Base-by-base conservation (phyloP, 2,329 filamentous ascomycete genomes). In the Gremmenia infestans region DNA sequence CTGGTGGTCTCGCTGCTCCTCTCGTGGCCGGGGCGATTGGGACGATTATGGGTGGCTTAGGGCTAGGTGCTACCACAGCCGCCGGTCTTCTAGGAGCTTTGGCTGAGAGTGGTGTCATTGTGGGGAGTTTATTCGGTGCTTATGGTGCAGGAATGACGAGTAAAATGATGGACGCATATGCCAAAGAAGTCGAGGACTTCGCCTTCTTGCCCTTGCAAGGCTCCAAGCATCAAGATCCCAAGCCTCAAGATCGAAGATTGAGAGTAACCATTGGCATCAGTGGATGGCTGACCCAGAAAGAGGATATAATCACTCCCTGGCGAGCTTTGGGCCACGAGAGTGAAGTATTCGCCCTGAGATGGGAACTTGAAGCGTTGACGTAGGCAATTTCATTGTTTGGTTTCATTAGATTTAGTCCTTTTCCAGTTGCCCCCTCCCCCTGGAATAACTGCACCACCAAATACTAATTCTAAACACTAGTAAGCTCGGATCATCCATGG, bases 111-210 rank as follows among this genome's bases (percentile, higher is more conserved):
- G 83, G 86, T 5, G 81, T 94, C 15, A 77, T 91, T 43, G 87
- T 96, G 32, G 93, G 92, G 15, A 84, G 88, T 39, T 75, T 97
- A 40, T 97, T 97, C 67, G 94, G 94, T 8, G 89, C 94, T n/a
- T 96, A 95, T 68, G 89, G 89, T 45, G 85, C 87, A 1, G 83
- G 86, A 37, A 92, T 96, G 79, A 89, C 88, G 0, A 84, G 86
- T 52, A 87, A 91, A 70, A 90, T 92, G 78, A 88, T 97, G 79
- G 90, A 96, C 61, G 79, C 86, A n/a, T 96, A 95, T 69, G 82
- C 88, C 11, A 85, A 85, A 63, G 91, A 96, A 61, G 86, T 97
- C 15, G 85, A 90, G 65, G 92, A 97, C 67, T 96, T 97, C 71
- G 90, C 84, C 0, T 89, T 97, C 65, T 73, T 96, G 11, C 89